Base-by-base conservation (phyloP, 1,284 basidiomycete species). In the Cystobasidium sp. region DNA sequence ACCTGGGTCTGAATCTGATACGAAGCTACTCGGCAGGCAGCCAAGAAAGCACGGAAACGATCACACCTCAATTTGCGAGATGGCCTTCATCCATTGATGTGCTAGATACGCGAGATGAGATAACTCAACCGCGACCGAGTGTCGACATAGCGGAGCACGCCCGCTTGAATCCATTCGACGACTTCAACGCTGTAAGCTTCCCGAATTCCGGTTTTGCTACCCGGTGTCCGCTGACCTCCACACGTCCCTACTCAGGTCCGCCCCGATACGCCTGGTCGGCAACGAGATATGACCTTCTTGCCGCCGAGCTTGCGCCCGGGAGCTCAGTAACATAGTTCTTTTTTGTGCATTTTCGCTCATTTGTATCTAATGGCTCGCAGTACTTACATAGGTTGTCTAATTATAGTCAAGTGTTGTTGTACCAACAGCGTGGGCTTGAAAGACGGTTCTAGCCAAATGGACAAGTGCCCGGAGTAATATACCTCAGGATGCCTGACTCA, bases 1-100 rank as follows among this genome's bases (percentile, higher is more conserved):
- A 68, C 24, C 16, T 62, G 16, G 68, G 49, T 20, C 20, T 51
- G 52, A 47, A 61, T 49, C 65, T 64, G 68, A 20, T 56, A 10
- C 10, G 68, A 22, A 62, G 47, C 24, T 49, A 63, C 22, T 64
- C 74, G 22, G 51, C 53, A 2, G 39, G 37, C 8, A 75, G 31
- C 22, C 10, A 22, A 18, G 46, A 64, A 9, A 68, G 55, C 24
- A 44, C 43, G 22, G 31, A 47, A 37, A 47, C 22, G 5, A 18
- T 71, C 6, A 52, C 68, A 8, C 46, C 58, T 39, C 55, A 51
- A 52, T 52, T 63, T 43, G 22, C 51, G 37, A 39, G 51, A 66
- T 66, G 64, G 64, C 37, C 56, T 18, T 59, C 56, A 41, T 43
- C 56, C 9, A 20, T n/a, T 16, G 39, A 59, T 43, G n/a, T 43